Evolutionary conservation across 768 basidiomycete species (phyloP).

Genomic region (Botryobasidium botryosum): DNA sequence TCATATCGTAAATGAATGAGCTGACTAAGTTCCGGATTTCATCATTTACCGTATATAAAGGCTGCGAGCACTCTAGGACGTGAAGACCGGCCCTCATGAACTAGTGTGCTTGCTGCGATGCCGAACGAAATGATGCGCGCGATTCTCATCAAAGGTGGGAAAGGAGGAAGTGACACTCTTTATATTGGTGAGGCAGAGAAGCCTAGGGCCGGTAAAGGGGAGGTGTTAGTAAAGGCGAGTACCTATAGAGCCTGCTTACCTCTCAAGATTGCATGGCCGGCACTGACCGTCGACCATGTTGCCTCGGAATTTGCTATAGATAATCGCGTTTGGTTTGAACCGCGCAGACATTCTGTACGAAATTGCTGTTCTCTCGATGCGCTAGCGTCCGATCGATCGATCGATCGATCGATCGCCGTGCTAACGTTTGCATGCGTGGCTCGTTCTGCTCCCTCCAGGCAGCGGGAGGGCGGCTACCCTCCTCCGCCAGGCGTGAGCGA

Average conservation of each 20-base stretch:
- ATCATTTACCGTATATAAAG: too few species aligned
- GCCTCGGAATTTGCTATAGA: too few species aligned
- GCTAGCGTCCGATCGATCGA: neutral
- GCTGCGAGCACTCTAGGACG: too few species aligned
- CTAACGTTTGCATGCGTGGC: too few species aligned
- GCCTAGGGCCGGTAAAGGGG: slow-evolving; percentile 36
- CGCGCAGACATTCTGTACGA: slow-evolving; percentile 69
- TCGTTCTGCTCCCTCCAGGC: too few species aligned
- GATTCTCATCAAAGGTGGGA: slow-evolving; percentile 56
- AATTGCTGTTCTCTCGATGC: slow-evolving; percentile 26
- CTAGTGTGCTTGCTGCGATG: too few species aligned
- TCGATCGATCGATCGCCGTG: too few species aligned
- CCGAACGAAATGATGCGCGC: slow-evolving; percentile 56
- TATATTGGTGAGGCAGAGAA: slow-evolving; percentile 56
- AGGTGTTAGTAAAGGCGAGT: slow-evolving; percentile 68
- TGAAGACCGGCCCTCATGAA: too few species aligned
- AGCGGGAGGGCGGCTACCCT: slow-evolving; percentile 36
- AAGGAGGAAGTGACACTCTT: slow-evolving; percentile 59
- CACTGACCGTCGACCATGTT: slow-evolving; percentile 48
- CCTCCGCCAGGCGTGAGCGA: slow-evolving; percentile 58
- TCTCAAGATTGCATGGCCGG: too few species aligned
- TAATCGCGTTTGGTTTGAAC: slow-evolving; percentile 58
- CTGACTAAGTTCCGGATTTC: too few species aligned
- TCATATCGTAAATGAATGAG: too few species aligned
- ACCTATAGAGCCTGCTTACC: too few species aligned